Percentiles rank a stretch among this genome's conserved stretches.
Evolutionary conservation across 2,329 filamentous ascomycete genomes (phyloP).

Genomic region (Talaromyces sp.): DNA sequence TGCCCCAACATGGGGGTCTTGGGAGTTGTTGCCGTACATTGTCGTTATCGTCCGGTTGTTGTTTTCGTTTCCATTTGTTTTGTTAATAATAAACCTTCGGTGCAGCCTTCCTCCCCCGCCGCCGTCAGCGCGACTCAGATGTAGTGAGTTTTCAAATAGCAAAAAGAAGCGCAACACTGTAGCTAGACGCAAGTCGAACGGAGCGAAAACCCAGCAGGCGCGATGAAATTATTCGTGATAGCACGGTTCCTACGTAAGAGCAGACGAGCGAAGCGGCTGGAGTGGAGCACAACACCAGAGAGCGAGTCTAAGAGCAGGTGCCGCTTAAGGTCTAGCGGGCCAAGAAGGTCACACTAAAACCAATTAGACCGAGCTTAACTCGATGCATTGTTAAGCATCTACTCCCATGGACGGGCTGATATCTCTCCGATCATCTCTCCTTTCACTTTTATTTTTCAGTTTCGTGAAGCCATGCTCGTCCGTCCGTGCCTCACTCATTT

Average conservation of each 20-base stretch:
- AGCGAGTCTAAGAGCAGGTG: background rate
- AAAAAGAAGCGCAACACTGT: background rate
- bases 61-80: background rate
- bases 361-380: background rate
- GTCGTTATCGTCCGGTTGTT: background rate
- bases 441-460: background rate
- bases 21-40: constrained; percentile 7
- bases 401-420: background rate
- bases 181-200: background rate
- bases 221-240: background rate
- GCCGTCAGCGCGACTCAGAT: background rate
- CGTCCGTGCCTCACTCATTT: background rate
- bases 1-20: background rate
- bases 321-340: background rate
- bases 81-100: background rate
- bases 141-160: background rate
- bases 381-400: background rate
- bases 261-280: background rate
- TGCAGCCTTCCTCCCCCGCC: background rate
- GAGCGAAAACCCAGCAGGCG: background rate
- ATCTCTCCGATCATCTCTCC: background rate
- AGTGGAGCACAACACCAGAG: background rate
- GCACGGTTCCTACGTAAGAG: background rate
- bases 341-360: background rate
- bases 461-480: background rate